Evolutionary conservation across 176 grass and related monocot species (phyloP).

Genomic region (Oropetium thomaeum): DNA sequence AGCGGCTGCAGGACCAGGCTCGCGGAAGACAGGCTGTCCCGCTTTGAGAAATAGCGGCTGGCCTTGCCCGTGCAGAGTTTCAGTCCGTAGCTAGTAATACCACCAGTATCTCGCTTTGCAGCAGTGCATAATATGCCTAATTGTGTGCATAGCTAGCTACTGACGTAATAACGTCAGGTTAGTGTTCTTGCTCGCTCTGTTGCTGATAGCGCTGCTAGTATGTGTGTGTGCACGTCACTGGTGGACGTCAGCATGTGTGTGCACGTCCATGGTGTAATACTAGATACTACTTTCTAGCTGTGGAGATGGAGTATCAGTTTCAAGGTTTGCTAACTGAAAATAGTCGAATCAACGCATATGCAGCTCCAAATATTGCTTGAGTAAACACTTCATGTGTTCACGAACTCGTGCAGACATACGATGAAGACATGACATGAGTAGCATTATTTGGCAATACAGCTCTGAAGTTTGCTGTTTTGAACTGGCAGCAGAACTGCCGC

Average conservation of each 20-base stretch:
- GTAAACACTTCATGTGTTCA: not conserved
- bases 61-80: not conserved
- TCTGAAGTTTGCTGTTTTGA: not conserved
- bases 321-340: too few species aligned
- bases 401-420: too few species aligned
- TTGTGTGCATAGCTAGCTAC: not conserved
- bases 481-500: not conserved
- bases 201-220: not conserved
- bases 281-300: not conserved
- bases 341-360: too few species aligned
- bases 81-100: not conserved
- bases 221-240: not conserved
- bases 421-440: too few species aligned
- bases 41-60: conserved; percentile 52
- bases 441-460: too few species aligned
- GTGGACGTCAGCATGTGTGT: not conserved
- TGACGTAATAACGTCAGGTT: not conserved
- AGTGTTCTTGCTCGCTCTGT: not conserved
- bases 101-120: not conserved
- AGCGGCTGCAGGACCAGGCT: conserved; percentile 53
- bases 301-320: not conserved
- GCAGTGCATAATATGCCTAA: not conserved
- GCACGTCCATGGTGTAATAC: not conserved
- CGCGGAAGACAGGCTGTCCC: conserved; percentile 60
- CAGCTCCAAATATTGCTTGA: too few species aligned